Conservation (phyloP, 225 moss, liverwort and hornwort species). For the Takakia lepidozioides region DNA sequence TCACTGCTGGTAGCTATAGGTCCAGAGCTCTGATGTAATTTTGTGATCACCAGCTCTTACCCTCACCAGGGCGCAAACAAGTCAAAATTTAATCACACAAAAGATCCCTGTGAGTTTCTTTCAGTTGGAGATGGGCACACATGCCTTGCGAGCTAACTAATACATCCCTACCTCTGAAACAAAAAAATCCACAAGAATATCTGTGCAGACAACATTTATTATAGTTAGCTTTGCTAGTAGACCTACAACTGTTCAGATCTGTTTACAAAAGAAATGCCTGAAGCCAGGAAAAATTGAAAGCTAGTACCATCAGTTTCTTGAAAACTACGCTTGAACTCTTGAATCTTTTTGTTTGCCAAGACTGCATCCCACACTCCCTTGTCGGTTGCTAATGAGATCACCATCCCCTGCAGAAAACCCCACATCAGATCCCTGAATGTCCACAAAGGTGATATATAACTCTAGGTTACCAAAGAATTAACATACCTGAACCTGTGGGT, state of each 20-base stretch:
- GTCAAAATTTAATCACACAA: no score
- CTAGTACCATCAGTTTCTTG: conserved; percentile 39
- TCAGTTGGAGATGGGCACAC: background rate
- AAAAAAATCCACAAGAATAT: background rate
- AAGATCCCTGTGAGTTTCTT: no score
- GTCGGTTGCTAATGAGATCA: conserved; percentile 76
- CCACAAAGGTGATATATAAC: background rate
- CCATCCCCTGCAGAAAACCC: conserved; percentile 54
- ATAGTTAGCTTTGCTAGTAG: background rate
- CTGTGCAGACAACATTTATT: background rate
- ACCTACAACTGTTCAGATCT: background rate
- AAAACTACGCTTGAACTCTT: conserved; percentile 79
- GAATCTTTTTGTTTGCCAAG: conserved; percentile 77
- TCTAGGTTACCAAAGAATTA: background rate
- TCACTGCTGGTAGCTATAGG: no score
- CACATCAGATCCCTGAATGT: background rate
- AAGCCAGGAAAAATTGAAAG: background rate
- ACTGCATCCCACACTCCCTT: conserved; percentile 92
- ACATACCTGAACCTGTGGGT: conserved; percentile 77
- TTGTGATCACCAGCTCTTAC: no score
- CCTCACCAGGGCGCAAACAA: no score
- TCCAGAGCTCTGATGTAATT: no score
- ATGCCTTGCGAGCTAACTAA: background rate
- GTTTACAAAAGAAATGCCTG: background rate
- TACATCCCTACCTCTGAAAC: background rate